These are phyloP conservation scores for Xerocomellus chrysenteron DNA, from an alignment of 768 basidiomycete species.

Conservation along the genomic window DNA sequence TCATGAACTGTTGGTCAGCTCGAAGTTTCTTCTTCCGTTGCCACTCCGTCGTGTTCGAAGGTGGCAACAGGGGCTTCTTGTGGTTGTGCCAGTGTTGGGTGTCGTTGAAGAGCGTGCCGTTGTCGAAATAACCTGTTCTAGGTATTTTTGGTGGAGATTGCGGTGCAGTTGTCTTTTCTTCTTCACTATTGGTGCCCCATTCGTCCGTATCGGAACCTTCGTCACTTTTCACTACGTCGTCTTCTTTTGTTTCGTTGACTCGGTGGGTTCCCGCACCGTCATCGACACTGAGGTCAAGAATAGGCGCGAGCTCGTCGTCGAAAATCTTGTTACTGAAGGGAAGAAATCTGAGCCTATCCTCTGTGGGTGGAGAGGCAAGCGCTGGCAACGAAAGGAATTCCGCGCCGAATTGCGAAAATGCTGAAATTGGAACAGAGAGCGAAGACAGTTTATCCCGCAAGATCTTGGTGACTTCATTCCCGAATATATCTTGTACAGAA, in stretches of 20 bases:
- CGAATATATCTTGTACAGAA: constrained; percentile 30
- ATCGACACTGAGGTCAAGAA: constrained; percentile 23
- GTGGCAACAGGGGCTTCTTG: constrained; percentile 47
- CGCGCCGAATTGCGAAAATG: constrained; percentile 19
- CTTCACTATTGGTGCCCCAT: constrained; percentile 22
- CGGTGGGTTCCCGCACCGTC: constrained; percentile 3
- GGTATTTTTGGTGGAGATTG: neutral
- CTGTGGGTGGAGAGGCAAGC: neutral
- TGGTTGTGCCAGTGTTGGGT: constrained; percentile 61
- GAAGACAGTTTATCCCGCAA: constrained; percentile 23
- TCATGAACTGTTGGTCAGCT: constrained; percentile 58
- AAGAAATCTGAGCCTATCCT: constrained; percentile 25
- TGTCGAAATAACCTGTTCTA: constrained; percentile 33
- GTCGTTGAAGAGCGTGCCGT: constrained; percentile 47
- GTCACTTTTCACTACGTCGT: constrained; percentile 17
- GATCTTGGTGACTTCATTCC: constrained; percentile 22
- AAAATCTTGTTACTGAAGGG: constrained; percentile 45
- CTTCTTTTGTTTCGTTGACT: constrained; percentile 7
- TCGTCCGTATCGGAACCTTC: constrained; percentile 19
- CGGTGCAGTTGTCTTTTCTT: neutral
- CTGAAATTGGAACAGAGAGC: constrained; percentile 15
- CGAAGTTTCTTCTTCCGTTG: constrained; percentile 39
- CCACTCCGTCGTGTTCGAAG: constrained; percentile 33
- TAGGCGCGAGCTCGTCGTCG: constrained; percentile 37
- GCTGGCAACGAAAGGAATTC: constrained; percentile 19